A percentile compares a stretch with the other conserved stretches of the same genome.
phyloP scores from a whole-genome alignment of 2,329 filamentous ascomycete species.

The Colletotrichum euphorbiae region DNA sequence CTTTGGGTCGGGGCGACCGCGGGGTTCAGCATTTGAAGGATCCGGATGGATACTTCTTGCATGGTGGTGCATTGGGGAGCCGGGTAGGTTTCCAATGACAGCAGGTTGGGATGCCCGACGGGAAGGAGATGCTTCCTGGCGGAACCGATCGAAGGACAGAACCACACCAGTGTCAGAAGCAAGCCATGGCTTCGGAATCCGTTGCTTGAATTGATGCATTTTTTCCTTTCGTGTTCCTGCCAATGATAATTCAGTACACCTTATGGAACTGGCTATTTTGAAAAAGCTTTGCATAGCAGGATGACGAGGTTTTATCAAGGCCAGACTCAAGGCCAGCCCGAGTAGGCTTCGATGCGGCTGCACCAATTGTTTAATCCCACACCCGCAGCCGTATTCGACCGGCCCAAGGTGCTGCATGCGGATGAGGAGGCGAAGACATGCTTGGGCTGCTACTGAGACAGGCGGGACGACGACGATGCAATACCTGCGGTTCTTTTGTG shows the following conservation, averaged over 20 bases:
- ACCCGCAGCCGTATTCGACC: no score
- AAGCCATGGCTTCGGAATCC: constrained; percentile 15
- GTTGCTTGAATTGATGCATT: constrained; percentile 5
- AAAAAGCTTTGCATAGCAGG: constrained; percentile 5
- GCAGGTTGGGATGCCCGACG: constrained; percentile 2
- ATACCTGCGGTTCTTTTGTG: constrained; percentile 10
- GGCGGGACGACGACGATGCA: background rate
- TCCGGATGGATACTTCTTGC: constrained; percentile 4
- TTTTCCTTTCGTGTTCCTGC: constrained; percentile 10
- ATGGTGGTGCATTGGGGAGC: background rate
- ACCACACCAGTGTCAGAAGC: constrained; percentile 7
- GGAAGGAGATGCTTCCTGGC: background rate
- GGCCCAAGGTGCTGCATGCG: background rate
- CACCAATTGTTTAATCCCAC: no score
- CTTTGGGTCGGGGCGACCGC: constrained; percentile 36
- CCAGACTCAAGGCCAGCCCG: background rate
- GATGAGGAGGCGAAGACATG: background rate
- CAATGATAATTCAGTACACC: constrained; percentile 8
- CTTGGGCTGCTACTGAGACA: background rate
- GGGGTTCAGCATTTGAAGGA: constrained; percentile 21
- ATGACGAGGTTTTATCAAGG: background rate
- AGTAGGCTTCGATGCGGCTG: background rate
- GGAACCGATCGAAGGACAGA: constrained; percentile 28
- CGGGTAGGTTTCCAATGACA: constrained; percentile 8
- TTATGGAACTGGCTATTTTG: background rate